These are phyloP conservation scores for Globisporangium rhizosaccharum DNA, from an alignment of 352 stramenopile species.

Conservation along the genomic window DNA sequence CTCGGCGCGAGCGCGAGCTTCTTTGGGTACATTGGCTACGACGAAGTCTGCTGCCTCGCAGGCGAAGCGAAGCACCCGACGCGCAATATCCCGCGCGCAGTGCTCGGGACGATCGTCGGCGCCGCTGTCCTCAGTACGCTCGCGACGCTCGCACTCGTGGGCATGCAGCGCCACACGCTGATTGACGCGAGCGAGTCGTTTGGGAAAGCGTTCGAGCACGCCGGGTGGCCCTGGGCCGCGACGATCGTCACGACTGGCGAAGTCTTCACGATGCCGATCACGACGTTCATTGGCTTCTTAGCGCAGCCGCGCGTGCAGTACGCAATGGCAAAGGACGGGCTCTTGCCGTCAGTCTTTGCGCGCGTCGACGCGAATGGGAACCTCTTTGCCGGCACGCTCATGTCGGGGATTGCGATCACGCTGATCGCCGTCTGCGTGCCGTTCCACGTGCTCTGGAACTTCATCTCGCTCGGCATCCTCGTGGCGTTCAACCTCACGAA, in stretches of 20 bases:
- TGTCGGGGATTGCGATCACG: constrained; percentile 46
- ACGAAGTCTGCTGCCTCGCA: constrained; percentile 94
- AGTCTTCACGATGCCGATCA: constrained; percentile 93
- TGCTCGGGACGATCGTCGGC: constrained; percentile 87
- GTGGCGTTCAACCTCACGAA: constrained; percentile 91
- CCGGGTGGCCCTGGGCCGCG: constrained; percentile 60
- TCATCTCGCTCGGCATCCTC: constrained; percentile 89
- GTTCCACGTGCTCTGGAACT: constrained; percentile 85
- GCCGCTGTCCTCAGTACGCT: constrained; percentile 79
- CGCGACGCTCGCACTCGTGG: constrained; percentile 89
- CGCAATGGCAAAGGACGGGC: constrained; percentile 91
- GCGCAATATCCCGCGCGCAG: constrained; percentile 81
- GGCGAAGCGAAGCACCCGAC: constrained; percentile 84
- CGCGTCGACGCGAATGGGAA: constrained; percentile 63
- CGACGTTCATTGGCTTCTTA: constrained; percentile 93
- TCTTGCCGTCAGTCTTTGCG: constrained; percentile 87
- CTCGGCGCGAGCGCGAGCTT: constrained; percentile 91
- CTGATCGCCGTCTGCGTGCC: constrained; percentile 70
- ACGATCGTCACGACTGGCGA: constrained; percentile 89
- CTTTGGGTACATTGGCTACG: constrained; percentile 96
- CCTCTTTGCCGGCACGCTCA: constrained; percentile 59
- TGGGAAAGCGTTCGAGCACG: constrained; percentile 65
- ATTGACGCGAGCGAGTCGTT: constrained; percentile 75
- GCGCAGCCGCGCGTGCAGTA: constrained; percentile 90
- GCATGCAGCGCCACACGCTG: constrained; percentile 86